Base-by-base conservation (phyloP, 306 rosid genomes). In the Hippophae tibetana region DNA sequence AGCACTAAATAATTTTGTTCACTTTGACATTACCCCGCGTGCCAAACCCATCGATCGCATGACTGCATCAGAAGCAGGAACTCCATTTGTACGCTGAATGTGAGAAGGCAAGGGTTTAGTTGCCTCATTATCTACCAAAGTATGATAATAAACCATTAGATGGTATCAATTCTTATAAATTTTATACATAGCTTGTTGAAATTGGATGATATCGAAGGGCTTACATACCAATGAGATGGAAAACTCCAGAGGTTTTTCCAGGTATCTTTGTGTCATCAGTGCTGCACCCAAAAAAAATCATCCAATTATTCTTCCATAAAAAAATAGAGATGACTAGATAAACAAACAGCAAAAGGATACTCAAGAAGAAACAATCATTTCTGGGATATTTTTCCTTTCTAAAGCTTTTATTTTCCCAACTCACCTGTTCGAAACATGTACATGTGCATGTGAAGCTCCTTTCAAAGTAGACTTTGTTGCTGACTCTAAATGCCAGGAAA, bases 401-500 rank as follows among this genome's bases (percentile, higher is more conserved):
- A 23, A n/a, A 51, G 65, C 38, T 31, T 31, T 31, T 31, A 31
- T 31, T 31, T 31, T 31, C 38, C 38, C 38, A 2, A 31, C 38
- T 76, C 66, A 92, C 96, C 78, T 74, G 62, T 69, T 72, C 12
- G 68, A 67, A 75, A 82, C 47, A 31, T 31, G 38, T 2, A 31
- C 38, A 31, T 2, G 4, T 31, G 38, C 38, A 56, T 62, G 80
- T 8, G 84, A 64, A 56, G 71, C 72, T 59, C 76, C 77, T 70
- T 85, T 87, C 60, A 83, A 61, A 61, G 95, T 83, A 44, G 96
- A 72, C 68, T 81, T 92, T 1, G 96, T 85, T 64, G 87, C 96
- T 54, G 96, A 87, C 62, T 96, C 92, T 76, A 92, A 69, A 78
- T 92, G 92, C 98, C 98, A 87, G 11, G 95, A 92, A 78, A 92